Conservation (phyloP, 768 basidiomycete species). For the Boletus rubescentipes region DNA sequence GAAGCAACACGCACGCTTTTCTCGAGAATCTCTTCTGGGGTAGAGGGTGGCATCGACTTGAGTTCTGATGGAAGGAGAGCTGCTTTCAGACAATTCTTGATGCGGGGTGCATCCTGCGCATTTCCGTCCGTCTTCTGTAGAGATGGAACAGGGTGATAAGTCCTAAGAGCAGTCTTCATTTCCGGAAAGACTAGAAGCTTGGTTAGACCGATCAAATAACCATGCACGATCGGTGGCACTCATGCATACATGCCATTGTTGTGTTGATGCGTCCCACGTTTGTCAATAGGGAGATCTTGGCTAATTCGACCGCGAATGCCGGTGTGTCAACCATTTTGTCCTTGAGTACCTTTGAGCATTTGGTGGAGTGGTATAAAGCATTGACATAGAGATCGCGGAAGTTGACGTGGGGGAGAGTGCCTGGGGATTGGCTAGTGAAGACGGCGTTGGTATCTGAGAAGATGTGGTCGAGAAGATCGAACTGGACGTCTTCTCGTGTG, state of each 20-base stretch:
- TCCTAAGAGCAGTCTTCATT: constrained; percentile 88
- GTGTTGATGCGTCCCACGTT: constrained; percentile 93
- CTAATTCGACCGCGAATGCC: constrained; percentile 74
- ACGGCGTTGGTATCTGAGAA: constrained; percentile 67
- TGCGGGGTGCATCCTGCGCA: constrained; percentile 87
- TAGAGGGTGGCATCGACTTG: constrained; percentile 63
- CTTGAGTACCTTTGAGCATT: constrained; percentile 85
- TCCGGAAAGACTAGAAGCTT: constrained; percentile 74
- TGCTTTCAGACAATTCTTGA: constrained; percentile 88
- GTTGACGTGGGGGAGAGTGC: constrained; percentile 52
- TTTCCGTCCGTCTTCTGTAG: constrained; percentile 87
- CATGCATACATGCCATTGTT: constrained; percentile 76
- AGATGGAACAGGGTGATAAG: constrained; percentile 87
- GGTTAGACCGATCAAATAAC: constrained; percentile 18
- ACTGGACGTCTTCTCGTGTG: constrained; percentile 82
- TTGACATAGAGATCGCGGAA: constrained; percentile 85
- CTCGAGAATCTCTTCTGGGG: constrained; percentile 69
- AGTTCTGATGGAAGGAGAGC: constrained; percentile 70
- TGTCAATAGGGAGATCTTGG: constrained; percentile 80
- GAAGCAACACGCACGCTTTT: constrained; percentile 51
- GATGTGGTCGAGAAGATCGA: constrained; percentile 77
- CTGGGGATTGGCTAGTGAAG: constrained; percentile 67
- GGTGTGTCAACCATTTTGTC: constrained; percentile 85
- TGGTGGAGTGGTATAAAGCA: constrained; percentile 74
- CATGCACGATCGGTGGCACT: constrained; percentile 5